Evolutionary conservation across 1,284 basidiomycete species (phyloP), one percentile per base, ranked within the genome.

Genomic region (Ganoderma multipileum): DNA sequence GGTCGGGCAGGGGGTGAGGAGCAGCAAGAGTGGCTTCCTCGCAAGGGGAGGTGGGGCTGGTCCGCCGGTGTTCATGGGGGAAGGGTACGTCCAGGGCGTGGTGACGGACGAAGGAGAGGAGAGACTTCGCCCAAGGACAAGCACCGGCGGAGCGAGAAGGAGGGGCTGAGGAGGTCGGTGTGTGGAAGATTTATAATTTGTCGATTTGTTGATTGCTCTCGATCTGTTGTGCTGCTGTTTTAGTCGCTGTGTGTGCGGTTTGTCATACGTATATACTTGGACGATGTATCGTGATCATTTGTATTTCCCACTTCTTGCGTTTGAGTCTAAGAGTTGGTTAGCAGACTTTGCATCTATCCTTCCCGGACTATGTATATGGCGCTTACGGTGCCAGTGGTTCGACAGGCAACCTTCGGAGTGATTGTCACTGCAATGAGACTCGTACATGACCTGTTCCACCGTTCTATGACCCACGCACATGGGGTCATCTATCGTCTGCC

Each of bases 1-100:
- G 7, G 77, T 81, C 3, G 89, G 85, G 16, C 81, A 85, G 3
- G 91, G 90, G 14, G 86, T 81, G 55, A 83, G 83, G 73, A 86
- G 83, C 66, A 86, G 83, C 72, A 81, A 79, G 33, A 79, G 77
- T 16, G 90, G 90, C 2, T 94, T 91, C 70, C 79, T 93, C n/a
- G 89, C 91, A 12, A 87, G 87, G 74, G 92, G 92, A 20, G 92
- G 92, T 1, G 91, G 84, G 9, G 91, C 88, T 33, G 91, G 92
- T 2, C 67, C 74, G 1, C 89, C 91, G 8, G 88, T 93, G 11
- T 86, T 88, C 67, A 88, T 92, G 87, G 89, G 88, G 18, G 85
- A 82, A 33, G 90, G 90, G 3, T 89, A 89, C 73, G 84, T 91
- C 3, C 83, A 85, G 41, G 89, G 86, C 16, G 85, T 72, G 8